Conservation (phyloP, 164 flowering plant genomes). For the Vitis labrusca region DNA sequence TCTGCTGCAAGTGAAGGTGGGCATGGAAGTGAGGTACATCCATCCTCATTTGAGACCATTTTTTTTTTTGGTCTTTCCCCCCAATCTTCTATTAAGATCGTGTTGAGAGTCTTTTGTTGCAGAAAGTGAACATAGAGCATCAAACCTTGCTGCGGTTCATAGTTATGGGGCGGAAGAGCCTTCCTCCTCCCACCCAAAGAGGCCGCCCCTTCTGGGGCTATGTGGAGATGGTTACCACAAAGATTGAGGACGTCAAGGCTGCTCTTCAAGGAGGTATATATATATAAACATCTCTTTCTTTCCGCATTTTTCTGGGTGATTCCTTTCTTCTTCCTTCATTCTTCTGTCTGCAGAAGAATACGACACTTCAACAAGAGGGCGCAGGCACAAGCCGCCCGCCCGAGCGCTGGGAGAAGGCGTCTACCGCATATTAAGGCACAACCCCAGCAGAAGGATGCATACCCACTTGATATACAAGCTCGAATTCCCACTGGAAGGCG, state of each 20-base stretch:
- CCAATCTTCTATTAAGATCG: too few relatives aligned
- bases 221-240: slow-evolving; percentile 76
- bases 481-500: slow-evolving; percentile 52
- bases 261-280: slow-evolving; percentile 60
- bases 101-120: not conserved
- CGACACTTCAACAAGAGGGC: slow-evolving; percentile 69
- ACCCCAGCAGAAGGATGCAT: slow-evolving; percentile 29
- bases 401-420: slow-evolving; percentile 4
- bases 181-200: slow-evolving; percentile 59
- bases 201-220: slow-evolving; percentile 73
- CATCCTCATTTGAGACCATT: not conserved
- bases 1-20: slow-evolving; percentile 36
- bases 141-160: slow-evolving; percentile 55
- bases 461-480: slow-evolving; percentile 84
- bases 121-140: slow-evolving; percentile 70
- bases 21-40: slow-evolving; percentile 43
- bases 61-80: not conserved
- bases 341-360: slow-evolving; percentile 48
- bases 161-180: slow-evolving; percentile 65
- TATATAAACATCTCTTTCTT: too few relatives aligned
- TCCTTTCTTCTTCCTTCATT: not conserved
- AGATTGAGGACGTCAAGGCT: slow-evolving; percentile 44
- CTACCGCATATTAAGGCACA: too few relatives aligned
- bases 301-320: too few relatives aligned
- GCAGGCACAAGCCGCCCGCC: slow-evolving; percentile 38